A percentile compares a stretch with the other conserved stretches of the same genome.
Conservation (phyloP, 768 basidiomycete genomes). For the Terana coerulea region DNA sequence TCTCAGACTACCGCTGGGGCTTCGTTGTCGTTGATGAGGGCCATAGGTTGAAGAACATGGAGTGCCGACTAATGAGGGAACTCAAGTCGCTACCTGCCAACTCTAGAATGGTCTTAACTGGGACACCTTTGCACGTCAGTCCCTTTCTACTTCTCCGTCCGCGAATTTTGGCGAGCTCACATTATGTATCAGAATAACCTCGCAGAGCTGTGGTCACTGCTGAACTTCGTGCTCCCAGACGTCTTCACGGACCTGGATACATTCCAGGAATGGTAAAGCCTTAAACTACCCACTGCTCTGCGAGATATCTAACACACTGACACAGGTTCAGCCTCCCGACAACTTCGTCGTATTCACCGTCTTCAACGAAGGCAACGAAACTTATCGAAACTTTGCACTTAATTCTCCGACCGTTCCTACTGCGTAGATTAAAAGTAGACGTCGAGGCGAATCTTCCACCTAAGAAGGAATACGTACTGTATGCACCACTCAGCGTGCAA, state of each 20-base stretch:
- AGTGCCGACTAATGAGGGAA: slow-evolving; percentile 86
- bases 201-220: slow-evolving; percentile 88
- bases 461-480: slow-evolving; percentile 93
- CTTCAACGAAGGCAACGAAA: slow-evolving; percentile 53
- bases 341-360: slow-evolving; percentile 42
- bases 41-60: slow-evolving; percentile 91
- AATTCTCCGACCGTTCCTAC: slow-evolving; percentile 93
- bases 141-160: no score
- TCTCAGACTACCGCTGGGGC: slow-evolving; percentile 69
- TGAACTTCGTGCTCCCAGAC: slow-evolving; percentile 94
- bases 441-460: slow-evolving; percentile 78
- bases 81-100: slow-evolving; percentile 84
- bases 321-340: slow-evolving; percentile 70
- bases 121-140: slow-evolving; percentile 90
- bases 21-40: slow-evolving; percentile 98
- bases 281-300: slow-evolving; percentile 5
- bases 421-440: slow-evolving; percentile 88
- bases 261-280: slow-evolving; percentile 81
- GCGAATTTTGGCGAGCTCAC: background rate
- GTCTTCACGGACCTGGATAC: slow-evolving; percentile 86
- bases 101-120: slow-evolving; percentile 90
- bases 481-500: slow-evolving; percentile 78
- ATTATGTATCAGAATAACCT: slow-evolving; percentile 75
- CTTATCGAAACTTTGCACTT: slow-evolving; percentile 80
- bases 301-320: no score